These are phyloP conservation scores for Penicillium sumatraense DNA, from an alignment of 2,329 filamentous ascomycete species.

Conservation along the genomic window DNA sequence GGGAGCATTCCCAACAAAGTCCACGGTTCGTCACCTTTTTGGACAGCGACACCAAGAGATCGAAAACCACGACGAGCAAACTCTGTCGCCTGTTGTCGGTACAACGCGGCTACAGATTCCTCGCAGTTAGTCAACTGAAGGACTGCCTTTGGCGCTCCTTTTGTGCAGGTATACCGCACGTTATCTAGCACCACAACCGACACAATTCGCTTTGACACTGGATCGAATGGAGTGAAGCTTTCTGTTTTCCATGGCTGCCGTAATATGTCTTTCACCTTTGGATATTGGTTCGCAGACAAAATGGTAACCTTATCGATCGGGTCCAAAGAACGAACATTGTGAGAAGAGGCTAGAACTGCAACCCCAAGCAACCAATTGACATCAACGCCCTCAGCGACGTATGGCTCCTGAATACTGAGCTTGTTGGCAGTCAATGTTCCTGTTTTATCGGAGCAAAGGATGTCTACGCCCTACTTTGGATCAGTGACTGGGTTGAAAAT, in stretches of 20 bases:
- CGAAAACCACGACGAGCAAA: conserved; percentile 80
- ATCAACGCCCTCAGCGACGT: conserved; percentile 75
- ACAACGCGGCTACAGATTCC: conserved; percentile 66
- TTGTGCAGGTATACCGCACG: conserved; percentile 73
- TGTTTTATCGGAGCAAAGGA: conserved; percentile 81
- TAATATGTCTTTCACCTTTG: conserved; percentile 75
- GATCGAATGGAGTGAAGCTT: conserved; percentile 73
- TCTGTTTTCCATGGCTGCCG: conserved; percentile 75
- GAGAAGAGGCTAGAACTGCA: conserved; percentile 74
- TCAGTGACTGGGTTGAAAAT: conserved; percentile 9
- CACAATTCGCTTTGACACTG: conserved; percentile 79
- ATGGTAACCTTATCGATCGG: conserved; percentile 81
- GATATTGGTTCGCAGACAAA: conserved; percentile 73
- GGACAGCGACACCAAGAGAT: conserved; percentile 75
- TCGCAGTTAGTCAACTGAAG: conserved; percentile 70
- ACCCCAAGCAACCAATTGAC: conserved; percentile 86
- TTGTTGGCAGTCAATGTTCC: conserved; percentile 68
- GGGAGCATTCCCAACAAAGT: conserved; percentile 75
- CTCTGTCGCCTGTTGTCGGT: conserved; percentile 73
- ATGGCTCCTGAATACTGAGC: conserved; percentile 76
- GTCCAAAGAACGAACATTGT: conserved; percentile 77
- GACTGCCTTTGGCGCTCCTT: conserved; percentile 79
- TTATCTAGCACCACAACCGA: conserved; percentile 69
- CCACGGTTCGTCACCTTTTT: conserved; percentile 76
- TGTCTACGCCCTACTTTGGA: conserved; percentile 63